Conservation (phyloP, 495 filamentous ascomycete genomes). For the Neurospora sp. region DNA sequence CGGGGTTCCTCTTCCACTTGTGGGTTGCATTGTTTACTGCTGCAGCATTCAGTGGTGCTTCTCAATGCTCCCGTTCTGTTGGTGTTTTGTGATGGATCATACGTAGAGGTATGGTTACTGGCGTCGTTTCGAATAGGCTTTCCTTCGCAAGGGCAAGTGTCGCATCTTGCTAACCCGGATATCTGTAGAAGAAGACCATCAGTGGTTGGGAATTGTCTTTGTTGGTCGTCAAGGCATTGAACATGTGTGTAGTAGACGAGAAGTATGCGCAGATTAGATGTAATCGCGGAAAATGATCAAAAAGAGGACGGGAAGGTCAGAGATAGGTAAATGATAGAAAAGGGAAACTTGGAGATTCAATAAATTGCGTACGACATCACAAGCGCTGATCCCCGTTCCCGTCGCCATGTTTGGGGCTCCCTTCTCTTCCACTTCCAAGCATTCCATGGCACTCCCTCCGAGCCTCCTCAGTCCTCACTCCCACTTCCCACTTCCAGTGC, state of each 20-base stretch:
- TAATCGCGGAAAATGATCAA: not conserved
- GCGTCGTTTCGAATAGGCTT: not conserved
- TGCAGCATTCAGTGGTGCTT: not conserved
- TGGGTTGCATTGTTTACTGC: constrained; percentile 34
- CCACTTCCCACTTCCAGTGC: not conserved
- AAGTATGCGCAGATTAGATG: not conserved
- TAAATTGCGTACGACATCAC: not conserved
- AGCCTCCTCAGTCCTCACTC: not conserved
- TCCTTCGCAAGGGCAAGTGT: not conserved
- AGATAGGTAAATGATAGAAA: not conserved
- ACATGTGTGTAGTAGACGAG: not conserved
- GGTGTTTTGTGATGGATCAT: not conserved
- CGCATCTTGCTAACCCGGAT: not conserved
- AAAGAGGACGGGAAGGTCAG: not conserved
- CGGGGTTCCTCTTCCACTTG: constrained; percentile 21
- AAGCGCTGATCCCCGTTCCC: not conserved
- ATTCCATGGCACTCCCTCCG: not conserved
- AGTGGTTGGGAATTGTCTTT: not conserved
- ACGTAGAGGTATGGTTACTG: not conserved
- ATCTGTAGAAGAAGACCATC: not conserved
- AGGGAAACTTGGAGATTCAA: not conserved
- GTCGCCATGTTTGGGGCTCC: not conserved
- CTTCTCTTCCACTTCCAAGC: not conserved
- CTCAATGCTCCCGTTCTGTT: not conserved
- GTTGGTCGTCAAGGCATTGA: not conserved